These are phyloP conservation scores for Apiotrichum veenhuisii DNA, from an alignment of 1,284 basidiomycete genomes.

Conservation along the genomic window DNA sequence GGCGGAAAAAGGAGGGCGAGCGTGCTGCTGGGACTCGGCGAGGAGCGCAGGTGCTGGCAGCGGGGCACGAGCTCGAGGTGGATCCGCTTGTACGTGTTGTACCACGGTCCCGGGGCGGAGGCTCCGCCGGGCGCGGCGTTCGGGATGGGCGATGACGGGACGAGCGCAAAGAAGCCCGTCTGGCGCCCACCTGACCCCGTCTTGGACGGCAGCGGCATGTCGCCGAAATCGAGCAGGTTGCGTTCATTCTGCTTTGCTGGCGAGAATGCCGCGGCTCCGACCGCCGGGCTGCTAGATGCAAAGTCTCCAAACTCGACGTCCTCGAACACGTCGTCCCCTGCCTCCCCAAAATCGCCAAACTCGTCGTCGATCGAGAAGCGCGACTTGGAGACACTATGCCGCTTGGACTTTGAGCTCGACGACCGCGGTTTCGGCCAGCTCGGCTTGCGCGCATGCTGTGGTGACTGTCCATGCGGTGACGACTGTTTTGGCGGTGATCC, in stretches of 20 bases:
- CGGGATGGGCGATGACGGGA: constrained; percentile 20
- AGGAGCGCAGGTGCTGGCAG: constrained; percentile 49
- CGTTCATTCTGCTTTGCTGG: constrained; percentile 22
- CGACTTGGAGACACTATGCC: constrained; percentile 5
- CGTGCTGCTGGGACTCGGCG: constrained; percentile 57
- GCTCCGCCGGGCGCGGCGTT: not conserved
- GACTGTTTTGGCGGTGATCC: not conserved
- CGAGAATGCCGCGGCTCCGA: constrained; percentile 37
- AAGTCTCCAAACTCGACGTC: constrained; percentile 93
- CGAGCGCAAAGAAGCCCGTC: constrained; percentile 49
- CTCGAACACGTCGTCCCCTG: constrained; percentile 31
- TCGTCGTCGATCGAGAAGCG: constrained; percentile 28
- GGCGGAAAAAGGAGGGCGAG: constrained; percentile 56
- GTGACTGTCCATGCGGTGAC: not conserved
- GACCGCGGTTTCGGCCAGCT: not conserved
- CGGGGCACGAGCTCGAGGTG: constrained; percentile 37
- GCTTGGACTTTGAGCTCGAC: constrained; percentile 2
- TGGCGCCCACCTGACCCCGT: constrained; percentile 23
- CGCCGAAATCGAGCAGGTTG: constrained; percentile 49
- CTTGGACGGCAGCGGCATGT: constrained; percentile 44
- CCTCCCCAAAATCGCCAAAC: constrained; percentile 44
- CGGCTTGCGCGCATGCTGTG: not conserved
- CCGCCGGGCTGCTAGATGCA: constrained; percentile 26
- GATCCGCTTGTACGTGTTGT: constrained; percentile 38
- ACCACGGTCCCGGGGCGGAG: constrained; percentile 30